Percentiles rank a stretch among this genome's conserved stretches.
Conservation (phyloP, 208 protist genomes). For the Trypanosoma caninum region DNA sequence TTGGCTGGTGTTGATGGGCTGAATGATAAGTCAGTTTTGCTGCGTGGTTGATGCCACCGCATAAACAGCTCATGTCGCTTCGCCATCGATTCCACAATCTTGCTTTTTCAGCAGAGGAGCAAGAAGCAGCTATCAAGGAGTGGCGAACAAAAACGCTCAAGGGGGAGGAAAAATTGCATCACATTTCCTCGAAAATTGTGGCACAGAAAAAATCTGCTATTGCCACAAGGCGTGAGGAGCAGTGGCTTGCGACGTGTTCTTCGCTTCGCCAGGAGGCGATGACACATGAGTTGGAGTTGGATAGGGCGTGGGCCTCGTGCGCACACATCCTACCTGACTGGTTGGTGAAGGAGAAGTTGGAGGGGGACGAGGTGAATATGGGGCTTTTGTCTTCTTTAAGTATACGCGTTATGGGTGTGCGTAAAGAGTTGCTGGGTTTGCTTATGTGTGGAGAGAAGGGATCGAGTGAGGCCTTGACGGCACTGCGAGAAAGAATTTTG, state of each 20-base stretch:
- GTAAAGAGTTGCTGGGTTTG: slow-evolving; percentile 1
- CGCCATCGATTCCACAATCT: slow-evolving; percentile 17
- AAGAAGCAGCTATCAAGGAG: slow-evolving; percentile 38
- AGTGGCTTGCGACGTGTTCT: slow-evolving; percentile 12
- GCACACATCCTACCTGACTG: slow-evolving; percentile 8
- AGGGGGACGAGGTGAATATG: background rate
- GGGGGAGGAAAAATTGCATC: slow-evolving; percentile 23
- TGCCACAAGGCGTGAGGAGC: background rate
- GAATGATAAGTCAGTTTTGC: too few species aligned
- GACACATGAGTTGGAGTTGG: slow-evolving; percentile 36
- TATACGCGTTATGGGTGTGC: background rate
- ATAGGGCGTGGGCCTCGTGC: slow-evolving; percentile 19
- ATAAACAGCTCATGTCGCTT: background rate
- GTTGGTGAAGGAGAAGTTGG: background rate
- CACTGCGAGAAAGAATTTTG: slow-evolving; percentile 1
- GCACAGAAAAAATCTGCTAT: slow-evolving; percentile 30
- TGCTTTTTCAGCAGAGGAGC: slow-evolving; percentile 29
- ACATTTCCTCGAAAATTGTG: slow-evolving; percentile 30
- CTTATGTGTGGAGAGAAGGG: background rate
- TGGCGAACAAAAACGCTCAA: slow-evolving; percentile 31
- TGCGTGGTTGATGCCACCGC: slow-evolving; percentile 37
- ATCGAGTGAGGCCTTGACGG: background rate
- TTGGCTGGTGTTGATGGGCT: background rate
- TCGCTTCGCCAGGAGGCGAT: slow-evolving; percentile 16
- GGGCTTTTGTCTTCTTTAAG: slow-evolving; percentile 2